phyloP scores from a whole-genome alignment of 352 stramenopile species.

The Globisporangium polare region DNA sequence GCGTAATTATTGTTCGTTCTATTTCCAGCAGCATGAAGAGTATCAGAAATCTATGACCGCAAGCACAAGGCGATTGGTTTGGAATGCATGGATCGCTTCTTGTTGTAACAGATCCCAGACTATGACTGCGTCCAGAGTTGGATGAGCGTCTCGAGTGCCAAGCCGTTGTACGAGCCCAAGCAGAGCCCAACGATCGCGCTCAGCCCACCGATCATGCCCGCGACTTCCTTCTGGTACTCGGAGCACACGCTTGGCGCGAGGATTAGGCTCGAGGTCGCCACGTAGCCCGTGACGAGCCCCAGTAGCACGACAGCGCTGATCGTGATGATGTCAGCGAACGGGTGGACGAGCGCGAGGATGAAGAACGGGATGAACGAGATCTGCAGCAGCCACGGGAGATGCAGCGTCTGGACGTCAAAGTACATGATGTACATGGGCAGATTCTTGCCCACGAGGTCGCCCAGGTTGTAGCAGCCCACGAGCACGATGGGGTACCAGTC shows the following conservation, averaged over 20 bases:
- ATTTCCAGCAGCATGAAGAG: slow-evolving; percentile 1
- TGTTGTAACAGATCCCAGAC: not conserved
- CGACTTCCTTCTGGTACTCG: slow-evolving; percentile 77
- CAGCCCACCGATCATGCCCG: slow-evolving; percentile 68
- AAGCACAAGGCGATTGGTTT: not conserved
- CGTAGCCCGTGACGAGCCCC: slow-evolving; percentile 69
- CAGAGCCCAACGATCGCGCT: slow-evolving; percentile 74
- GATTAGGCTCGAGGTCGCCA: slow-evolving; percentile 76
- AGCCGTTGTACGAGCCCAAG: slow-evolving; percentile 68
- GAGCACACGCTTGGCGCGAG: slow-evolving; percentile 67
- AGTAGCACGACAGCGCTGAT: slow-evolving; percentile 54
- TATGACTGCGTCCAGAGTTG: slow-evolving; percentile 30
- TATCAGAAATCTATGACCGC: not conserved
- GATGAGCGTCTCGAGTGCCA: slow-evolving; percentile 64
- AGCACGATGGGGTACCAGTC: slow-evolving; percentile 79
- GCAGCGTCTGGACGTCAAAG: slow-evolving; percentile 61
- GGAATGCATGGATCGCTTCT: not conserved
- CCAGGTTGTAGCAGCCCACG: slow-evolving; percentile 71
- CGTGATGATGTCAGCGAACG: slow-evolving; percentile 47
- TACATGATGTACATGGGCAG: slow-evolving; percentile 68
- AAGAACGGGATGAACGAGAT: slow-evolving; percentile 71
- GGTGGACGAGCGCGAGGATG: slow-evolving; percentile 44
- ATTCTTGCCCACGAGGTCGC: slow-evolving; percentile 79
- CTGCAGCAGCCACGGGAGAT: slow-evolving; percentile 63
- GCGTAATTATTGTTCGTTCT: not conserved